phyloP scores from a whole-genome alignment of 2,329 filamentous ascomycete species.

The Aspergillus sp. region DNA sequence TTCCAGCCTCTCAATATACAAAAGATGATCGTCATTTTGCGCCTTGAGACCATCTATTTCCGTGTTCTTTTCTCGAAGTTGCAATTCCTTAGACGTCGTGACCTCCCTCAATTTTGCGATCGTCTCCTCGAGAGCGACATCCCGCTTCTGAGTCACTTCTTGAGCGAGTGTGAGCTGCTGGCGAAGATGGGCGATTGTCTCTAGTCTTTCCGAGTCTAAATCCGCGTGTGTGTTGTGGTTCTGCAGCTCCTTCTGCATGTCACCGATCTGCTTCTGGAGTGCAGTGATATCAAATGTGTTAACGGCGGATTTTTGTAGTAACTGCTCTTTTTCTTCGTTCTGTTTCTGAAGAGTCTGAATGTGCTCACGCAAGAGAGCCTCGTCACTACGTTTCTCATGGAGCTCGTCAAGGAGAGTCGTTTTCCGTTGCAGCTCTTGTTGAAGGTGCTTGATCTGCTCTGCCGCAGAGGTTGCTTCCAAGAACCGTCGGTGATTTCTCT shows the following conservation, averaged over 20 bases:
- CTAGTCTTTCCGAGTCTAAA: conserved; percentile 23
- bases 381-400: conserved; percentile 17
- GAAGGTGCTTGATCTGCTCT: conserved; percentile 36
- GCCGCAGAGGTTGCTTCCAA: conserved; percentile 31
- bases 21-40: conserved; percentile 28
- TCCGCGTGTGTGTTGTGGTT: conserved; percentile 15
- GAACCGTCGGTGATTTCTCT: conserved; percentile 24
- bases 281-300: conserved; percentile 15
- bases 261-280: conserved; percentile 26
- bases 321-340: conserved; percentile 19
- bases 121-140: conserved; percentile 29
- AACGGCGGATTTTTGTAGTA: conserved; percentile 17
- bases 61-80: conserved; percentile 29
- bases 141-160: conserved; percentile 31
- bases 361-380: conserved; percentile 22
- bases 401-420: conserved; percentile 22
- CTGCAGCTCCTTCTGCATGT: conserved; percentile 28
- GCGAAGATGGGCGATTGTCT: conserved; percentile 27
- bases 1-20: conserved; percentile 32
- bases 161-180: conserved; percentile 27
- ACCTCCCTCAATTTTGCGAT: conserved; percentile 28
- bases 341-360: conserved; percentile 23
- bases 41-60: conserved; percentile 33
- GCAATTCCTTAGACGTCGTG: conserved; percentile 25
- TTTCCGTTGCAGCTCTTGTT: conserved; percentile 32